A percentile compares a stretch with the other conserved stretches of the same genome.
Evolutionary conservation across 2,329 filamentous ascomycete species (phyloP).

Genomic region (Xylariaceae sp.): DNA sequence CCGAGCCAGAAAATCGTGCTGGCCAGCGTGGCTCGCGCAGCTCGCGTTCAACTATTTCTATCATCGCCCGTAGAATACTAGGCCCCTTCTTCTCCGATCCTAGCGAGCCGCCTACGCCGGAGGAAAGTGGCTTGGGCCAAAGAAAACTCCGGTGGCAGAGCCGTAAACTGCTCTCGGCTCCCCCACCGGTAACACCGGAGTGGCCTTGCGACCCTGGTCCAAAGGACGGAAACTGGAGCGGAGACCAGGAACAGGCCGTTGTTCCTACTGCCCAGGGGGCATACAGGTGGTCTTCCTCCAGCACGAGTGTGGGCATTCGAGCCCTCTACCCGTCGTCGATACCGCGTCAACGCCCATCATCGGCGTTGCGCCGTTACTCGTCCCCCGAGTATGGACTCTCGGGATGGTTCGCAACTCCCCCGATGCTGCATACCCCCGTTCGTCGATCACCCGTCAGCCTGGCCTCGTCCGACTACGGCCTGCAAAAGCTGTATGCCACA

Average conservation of each 20-base stretch:
- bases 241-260: neutral
- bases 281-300: slow-evolving; percentile 4
- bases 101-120: neutral
- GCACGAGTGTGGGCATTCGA: slow-evolving; percentile 7
- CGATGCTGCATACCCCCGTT: slow-evolving; percentile 3
- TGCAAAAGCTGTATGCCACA: slow-evolving; percentile 10
- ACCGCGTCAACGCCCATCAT: neutral
- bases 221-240: neutral
- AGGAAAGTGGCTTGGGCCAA: neutral
- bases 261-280: neutral
- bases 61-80: slow-evolving; percentile 11
- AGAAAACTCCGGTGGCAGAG: slow-evolving; percentile 10
- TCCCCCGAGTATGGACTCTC: slow-evolving; percentile 11
- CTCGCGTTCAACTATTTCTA: slow-evolving; percentile 10
- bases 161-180: slow-evolving; percentile 9
- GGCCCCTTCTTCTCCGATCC: slow-evolving; percentile 15
- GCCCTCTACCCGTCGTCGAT: neutral
- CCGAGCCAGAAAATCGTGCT: neutral
- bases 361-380: neutral
- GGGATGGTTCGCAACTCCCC: slow-evolving; percentile 7
- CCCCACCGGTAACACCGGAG: slow-evolving; percentile 7
- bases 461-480: slow-evolving; percentile 6
- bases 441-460: slow-evolving; percentile 1
- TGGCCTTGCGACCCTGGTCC: slow-evolving; percentile 8
- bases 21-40: neutral